Conservation (phyloP, 768 basidiomycete species). For the Amyloporia xantha region DNA sequence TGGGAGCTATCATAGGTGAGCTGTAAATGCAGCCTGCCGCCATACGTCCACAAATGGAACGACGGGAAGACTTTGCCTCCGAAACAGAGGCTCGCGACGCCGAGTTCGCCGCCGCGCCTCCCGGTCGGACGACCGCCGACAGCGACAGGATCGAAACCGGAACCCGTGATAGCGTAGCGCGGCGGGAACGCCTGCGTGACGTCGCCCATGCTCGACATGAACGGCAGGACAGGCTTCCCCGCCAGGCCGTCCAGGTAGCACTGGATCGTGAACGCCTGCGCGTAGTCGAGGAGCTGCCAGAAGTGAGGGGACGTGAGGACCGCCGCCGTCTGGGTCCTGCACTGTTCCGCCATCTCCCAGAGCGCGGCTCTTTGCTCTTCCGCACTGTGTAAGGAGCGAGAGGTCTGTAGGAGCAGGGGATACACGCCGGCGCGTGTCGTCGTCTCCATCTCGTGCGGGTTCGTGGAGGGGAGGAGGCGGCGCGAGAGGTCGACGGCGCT, state of each 20-base stretch:
- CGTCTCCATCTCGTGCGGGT: not conserved
- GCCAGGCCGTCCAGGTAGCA: not conserved
- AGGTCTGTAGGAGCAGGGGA: not conserved
- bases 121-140: not conserved
- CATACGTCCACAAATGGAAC: constrained; percentile 1
- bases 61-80: not conserved
- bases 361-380: not conserved
- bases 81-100: not conserved
- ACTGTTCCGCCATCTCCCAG: not conserved
- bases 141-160: not conserved
- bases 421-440: not conserved
- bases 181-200: not conserved
- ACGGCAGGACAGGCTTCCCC: not conserved
- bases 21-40: not conserved
- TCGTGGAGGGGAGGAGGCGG: not conserved
- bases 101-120: not conserved
- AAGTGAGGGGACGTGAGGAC: constrained; percentile 1
- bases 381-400: not conserved
- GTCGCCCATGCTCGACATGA: constrained; percentile 5
- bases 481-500: constrained; percentile 1
- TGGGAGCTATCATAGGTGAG: not conserved
- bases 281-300: not conserved
- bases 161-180: not conserved
- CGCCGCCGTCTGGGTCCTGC: not conserved
- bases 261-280: not conserved